phyloP scores from a whole-genome alignment of 495 filamentous ascomycete genomes.

The Aspergillus heteromorphus region DNA sequence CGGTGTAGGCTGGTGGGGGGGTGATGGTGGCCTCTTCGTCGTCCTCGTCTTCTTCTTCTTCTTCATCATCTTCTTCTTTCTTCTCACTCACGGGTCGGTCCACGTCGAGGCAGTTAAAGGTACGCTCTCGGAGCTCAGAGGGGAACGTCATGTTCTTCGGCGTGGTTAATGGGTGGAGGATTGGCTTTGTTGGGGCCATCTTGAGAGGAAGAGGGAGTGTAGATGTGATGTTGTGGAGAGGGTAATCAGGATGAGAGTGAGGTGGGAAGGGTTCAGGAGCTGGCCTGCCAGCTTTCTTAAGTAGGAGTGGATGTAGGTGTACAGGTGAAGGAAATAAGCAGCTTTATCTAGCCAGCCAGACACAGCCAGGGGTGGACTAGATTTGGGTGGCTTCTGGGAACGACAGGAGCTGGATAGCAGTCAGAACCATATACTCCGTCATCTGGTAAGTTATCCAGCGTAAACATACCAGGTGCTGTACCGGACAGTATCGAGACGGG shows the following conservation, averaged over 20 bases:
- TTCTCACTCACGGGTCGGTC: neutral
- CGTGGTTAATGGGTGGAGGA: slow-evolving; percentile 12
- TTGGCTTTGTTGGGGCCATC: slow-evolving; percentile 13
- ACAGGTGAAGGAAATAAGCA: neutral
- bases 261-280: neutral
- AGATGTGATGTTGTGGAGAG: neutral
- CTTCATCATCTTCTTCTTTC: neutral
- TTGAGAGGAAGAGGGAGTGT: neutral
- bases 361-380: neutral
- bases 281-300: neutral
- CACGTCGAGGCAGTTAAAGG: slow-evolving; percentile 1
- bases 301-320: neutral
- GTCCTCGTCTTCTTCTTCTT: slow-evolving; percentile 1
- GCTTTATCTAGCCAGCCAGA: neutral
- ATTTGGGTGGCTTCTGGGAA: neutral
- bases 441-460: neutral
- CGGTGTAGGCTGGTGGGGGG: slow-evolving; percentile 15
- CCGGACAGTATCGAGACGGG: slow-evolving; percentile 7
- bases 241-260: neutral
- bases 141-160: slow-evolving; percentile 14
- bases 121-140: slow-evolving; percentile 14
- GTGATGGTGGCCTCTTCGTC: slow-evolving; percentile 5
- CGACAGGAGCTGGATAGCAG: neutral
- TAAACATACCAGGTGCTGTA: slow-evolving; percentile 5
- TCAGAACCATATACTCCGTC: slow-evolving; percentile 2